Evolutionary conservation across 208 protist species (phyloP).

Genomic region (Trypanosoma rangeli): DNA sequence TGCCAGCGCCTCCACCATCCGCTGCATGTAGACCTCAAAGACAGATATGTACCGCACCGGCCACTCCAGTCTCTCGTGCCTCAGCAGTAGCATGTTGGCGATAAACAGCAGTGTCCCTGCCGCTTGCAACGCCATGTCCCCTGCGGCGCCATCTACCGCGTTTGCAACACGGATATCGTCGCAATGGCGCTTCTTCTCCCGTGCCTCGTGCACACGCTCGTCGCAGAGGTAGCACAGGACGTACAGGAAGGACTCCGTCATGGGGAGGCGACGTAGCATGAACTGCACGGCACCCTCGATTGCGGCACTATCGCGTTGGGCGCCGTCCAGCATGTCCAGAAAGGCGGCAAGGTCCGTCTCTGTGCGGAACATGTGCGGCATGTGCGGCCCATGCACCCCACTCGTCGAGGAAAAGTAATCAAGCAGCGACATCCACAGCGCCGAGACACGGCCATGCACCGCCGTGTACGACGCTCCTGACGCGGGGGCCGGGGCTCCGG

Average conservation of each 20-base stretch:
- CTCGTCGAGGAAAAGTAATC: conserved; percentile 17
- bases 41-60: conserved; percentile 15
- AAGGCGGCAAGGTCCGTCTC: conserved; percentile 23
- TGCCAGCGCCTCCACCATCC: conserved; percentile 25
- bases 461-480: not conserved
- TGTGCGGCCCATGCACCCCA: conserved; percentile 20
- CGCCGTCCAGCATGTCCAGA: conserved; percentile 25
- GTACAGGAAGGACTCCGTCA: conserved; percentile 41
- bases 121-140: conserved; percentile 1
- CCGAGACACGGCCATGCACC: not conserved
- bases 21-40: conserved; percentile 27
- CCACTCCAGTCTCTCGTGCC: conserved; percentile 18
- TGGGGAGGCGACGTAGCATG: conserved; percentile 32
- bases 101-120: conserved; percentile 31
- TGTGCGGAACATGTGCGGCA: conserved; percentile 34
- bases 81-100: conserved; percentile 10
- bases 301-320: not conserved
- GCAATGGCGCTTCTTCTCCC: not conserved
- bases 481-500: not conserved
- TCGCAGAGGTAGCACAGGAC: conserved; percentile 26
- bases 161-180: not conserved
- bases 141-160: not conserved
- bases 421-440: conserved; percentile 12
- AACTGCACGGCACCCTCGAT: conserved; percentile 17
- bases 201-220: conserved; percentile 17